phyloP scores from a whole-genome alignment of 1,139 yeast genomes.

The Protomyces arabidopsidicola region DNA sequence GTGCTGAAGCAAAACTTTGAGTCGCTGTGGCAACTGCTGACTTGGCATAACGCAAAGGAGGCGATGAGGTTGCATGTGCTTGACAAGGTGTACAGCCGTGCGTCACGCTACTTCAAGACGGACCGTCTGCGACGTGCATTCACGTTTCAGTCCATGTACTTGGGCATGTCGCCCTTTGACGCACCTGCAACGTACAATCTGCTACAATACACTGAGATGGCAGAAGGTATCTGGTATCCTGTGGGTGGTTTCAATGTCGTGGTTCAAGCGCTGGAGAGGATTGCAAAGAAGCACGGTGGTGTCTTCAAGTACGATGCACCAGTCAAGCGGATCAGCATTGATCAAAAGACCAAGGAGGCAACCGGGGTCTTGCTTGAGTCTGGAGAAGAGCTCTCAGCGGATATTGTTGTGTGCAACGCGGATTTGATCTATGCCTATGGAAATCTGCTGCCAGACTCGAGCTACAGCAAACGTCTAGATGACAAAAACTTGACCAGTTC shows the following conservation, averaged over 20 bases:
- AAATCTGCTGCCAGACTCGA: conserved; percentile 17
- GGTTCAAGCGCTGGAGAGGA: conserved; percentile 20
- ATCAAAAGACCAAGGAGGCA: conserved; percentile 19
- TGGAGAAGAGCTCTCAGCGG: conserved; percentile 18
- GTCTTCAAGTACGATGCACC: conserved; percentile 17
- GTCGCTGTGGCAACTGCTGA: conserved; percentile 22
- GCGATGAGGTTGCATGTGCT: conserved; percentile 23
- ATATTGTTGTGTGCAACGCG: conserved; percentile 27
- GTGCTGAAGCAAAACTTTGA: conserved; percentile 26
- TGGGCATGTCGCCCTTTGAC: conserved; percentile 28
- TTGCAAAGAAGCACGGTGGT: conserved; percentile 26
- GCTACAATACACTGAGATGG: conserved; percentile 26
- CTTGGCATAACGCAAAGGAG: conserved; percentile 10
- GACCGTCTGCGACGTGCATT: conserved; percentile 24
- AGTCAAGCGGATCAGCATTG: conserved; percentile 18
- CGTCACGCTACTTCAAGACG: conserved; percentile 24
- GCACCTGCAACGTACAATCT: conserved; percentile 29
- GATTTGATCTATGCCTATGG: conserved; percentile 24
- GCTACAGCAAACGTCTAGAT: conserved; percentile 11
- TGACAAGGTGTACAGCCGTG: conserved; percentile 23
- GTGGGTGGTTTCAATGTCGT: conserved; percentile 27
- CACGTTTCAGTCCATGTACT: conserved; percentile 28
- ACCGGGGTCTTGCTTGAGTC: conserved; percentile 25
- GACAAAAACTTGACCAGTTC: conserved; percentile 25
- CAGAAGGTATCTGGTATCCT: conserved; percentile 27